Conservation (phyloP, 1,284 basidiomycete genomes). For the Entoloma clypeatum region DNA sequence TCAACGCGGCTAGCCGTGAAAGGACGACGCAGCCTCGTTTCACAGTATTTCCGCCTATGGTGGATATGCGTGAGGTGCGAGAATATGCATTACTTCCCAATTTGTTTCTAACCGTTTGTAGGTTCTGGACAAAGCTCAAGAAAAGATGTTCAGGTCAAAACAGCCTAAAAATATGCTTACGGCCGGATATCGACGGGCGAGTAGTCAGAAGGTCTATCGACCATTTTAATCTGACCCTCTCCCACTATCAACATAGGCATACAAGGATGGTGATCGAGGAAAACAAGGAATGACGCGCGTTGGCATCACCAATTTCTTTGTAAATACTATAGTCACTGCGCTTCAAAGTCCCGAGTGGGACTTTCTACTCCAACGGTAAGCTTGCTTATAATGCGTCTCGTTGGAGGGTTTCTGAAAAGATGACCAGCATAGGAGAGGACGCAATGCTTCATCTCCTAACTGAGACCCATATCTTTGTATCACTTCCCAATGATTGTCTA, state of each 20-base stretch:
- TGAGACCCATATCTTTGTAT: slow-evolving; percentile 67
- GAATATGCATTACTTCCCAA: not conserved
- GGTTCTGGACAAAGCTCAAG: slow-evolving; percentile 60
- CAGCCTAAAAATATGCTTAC: slow-evolving; percentile 57
- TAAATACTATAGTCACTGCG: slow-evolving; percentile 73
- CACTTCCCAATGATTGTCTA: slow-evolving; percentile 75
- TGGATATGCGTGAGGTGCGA: slow-evolving; percentile 55
- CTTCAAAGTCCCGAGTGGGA: slow-evolving; percentile 69
- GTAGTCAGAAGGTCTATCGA: slow-evolving; percentile 15
- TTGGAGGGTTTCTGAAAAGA: not conserved
- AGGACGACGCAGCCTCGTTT: slow-evolving; percentile 21
- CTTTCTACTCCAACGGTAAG: slow-evolving; percentile 55
- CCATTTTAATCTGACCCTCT: too few species aligned
- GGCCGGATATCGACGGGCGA: slow-evolving; percentile 59
- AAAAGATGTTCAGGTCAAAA: slow-evolving; percentile 44
- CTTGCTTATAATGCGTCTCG: not conserved
- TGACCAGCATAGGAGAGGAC: slow-evolving; percentile 67
- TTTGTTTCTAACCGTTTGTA: slow-evolving; percentile 24
- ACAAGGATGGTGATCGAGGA: slow-evolving; percentile 23
- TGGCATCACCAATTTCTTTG: slow-evolving; percentile 53
- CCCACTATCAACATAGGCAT: too few species aligned
- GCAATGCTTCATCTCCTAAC: slow-evolving; percentile 72
- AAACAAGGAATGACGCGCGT: slow-evolving; percentile 24
- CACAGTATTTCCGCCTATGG: slow-evolving; percentile 35
- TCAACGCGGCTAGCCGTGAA: slow-evolving; percentile 17